A percentile compares a stretch with the other conserved stretches of the same genome.
Conservation (phyloP, 306 rosid genomes). For the Ceratonia siliqua region DNA sequence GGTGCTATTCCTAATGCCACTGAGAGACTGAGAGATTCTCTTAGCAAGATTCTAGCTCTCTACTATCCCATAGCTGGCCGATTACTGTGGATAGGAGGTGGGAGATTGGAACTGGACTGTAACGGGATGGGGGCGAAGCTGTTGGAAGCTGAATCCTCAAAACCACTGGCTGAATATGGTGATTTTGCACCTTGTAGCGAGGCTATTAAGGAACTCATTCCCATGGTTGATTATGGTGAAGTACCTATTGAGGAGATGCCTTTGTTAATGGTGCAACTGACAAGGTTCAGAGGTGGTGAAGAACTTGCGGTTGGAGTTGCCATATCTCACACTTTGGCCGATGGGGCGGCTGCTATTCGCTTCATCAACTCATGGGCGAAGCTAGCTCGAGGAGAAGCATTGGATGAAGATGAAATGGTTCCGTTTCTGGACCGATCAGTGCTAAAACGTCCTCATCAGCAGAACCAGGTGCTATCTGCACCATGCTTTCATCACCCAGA, state of each 20-base stretch:
- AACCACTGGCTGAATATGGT: conserved; percentile 6
- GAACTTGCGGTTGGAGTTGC: conserved; percentile 13
- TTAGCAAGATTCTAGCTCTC: conserved; percentile 16
- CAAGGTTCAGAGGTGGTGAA: background rate
- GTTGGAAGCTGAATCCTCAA: conserved; percentile 12
- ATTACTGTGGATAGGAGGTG: background rate
- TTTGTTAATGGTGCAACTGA: background rate
- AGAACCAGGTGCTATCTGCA: background rate
- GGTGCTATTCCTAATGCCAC: no score
- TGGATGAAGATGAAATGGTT: background rate
- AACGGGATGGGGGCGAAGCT: conserved; percentile 25
- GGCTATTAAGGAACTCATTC: conserved; percentile 14
- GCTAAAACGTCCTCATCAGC: background rate
- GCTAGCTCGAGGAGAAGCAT: background rate
- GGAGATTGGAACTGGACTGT: background rate
- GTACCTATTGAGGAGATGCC: conserved; percentile 8
- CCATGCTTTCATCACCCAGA: conserved; percentile 10
- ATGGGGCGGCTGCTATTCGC: background rate
- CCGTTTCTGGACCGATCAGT: conserved; percentile 10
- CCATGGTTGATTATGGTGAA: conserved; percentile 5
- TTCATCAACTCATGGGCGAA: conserved; percentile 35
- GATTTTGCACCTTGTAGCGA: conserved; percentile 33
- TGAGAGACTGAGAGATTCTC: conserved; percentile 21
- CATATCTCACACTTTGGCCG: background rate
- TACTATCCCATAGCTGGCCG: conserved; percentile 41